These are phyloP conservation scores for Hyphopichia fennica DNA, from an alignment of 1,139 yeast species.

Conservation along the genomic window DNA sequence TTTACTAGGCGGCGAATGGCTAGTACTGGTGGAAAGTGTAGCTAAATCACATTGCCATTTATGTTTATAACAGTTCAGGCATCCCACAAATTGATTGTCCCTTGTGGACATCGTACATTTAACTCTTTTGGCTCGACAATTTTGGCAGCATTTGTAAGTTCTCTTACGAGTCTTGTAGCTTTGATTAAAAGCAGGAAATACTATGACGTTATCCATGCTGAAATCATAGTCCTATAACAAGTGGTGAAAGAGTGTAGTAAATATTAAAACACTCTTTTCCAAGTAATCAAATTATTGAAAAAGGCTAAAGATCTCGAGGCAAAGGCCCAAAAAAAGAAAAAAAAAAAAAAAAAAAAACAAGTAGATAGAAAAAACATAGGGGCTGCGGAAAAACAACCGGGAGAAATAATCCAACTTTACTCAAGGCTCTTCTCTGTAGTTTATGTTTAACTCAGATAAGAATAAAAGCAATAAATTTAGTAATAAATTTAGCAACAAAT, in stretches of 20 bases:
- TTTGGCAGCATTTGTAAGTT: conserved; percentile 53
- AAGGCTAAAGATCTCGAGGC: background rate
- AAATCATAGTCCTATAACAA: background rate
- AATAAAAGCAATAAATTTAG: too few relatives aligned
- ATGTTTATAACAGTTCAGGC: conserved; percentile 31
- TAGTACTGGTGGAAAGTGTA: background rate
- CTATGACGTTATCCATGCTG: conserved; percentile 36
- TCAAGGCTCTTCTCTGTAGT: background rate
- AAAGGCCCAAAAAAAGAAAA: too few relatives aligned
- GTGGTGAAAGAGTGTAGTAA: too few relatives aligned
- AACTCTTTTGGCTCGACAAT: conserved; percentile 45
- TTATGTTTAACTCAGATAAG: too few relatives aligned
- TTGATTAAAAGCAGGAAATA: conserved; percentile 59
- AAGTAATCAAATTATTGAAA: too few relatives aligned
- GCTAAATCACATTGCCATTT: conserved; percentile 12
- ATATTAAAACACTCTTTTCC: background rate
- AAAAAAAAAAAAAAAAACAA: too few relatives aligned
- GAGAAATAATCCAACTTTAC: background rate
- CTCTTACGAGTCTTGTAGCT: conserved; percentile 54
- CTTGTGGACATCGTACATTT: conserved; percentile 36
- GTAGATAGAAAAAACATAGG: background rate
- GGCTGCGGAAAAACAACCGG: background rate
- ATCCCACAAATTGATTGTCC: conserved; percentile 37
- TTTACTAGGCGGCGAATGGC: background rate
- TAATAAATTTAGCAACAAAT: too few relatives aligned